Conservation (phyloP, 495 filamentous ascomycete genomes). For the Aspergillus affinis region DNA sequence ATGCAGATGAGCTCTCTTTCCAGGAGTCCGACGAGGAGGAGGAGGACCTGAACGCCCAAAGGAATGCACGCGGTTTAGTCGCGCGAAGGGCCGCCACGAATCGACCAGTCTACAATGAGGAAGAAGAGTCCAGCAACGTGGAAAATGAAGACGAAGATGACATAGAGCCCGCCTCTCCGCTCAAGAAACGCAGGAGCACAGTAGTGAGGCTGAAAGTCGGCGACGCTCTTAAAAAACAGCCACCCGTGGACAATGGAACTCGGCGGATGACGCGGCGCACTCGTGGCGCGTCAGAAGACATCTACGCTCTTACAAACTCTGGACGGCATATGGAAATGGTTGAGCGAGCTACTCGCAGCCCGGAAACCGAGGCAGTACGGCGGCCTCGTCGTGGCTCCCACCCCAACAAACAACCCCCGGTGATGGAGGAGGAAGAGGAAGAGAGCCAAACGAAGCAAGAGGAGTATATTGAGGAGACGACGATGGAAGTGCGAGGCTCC, state of each 20-base stretch:
- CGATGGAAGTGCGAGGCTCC: constrained; percentile 36
- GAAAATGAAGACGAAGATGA: constrained; percentile 46
- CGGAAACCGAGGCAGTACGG: constrained; percentile 55
- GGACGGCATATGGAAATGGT: constrained; percentile 67
- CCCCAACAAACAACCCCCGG: constrained; percentile 51
- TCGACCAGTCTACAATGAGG: constrained; percentile 37
- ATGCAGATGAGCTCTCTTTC: constrained; percentile 59
- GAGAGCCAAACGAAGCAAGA: constrained; percentile 30
- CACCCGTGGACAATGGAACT: constrained; percentile 30
- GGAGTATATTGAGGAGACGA: constrained; percentile 32
- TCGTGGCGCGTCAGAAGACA: constrained; percentile 57
- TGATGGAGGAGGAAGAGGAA: constrained; percentile 56
- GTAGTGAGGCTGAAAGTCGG: constrained; percentile 48
- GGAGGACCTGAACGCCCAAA: constrained; percentile 61
- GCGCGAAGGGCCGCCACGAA: constrained; percentile 62
- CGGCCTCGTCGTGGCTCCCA: constrained; percentile 59
- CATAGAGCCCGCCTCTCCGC: constrained; percentile 23
- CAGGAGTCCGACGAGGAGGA: constrained; percentile 59
- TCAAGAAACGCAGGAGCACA: constrained; percentile 36
- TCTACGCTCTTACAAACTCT: constrained; percentile 70
- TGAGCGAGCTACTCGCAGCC: constrained; percentile 62
- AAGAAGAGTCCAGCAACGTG: constrained; percentile 24
- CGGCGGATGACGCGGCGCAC: constrained; percentile 60
- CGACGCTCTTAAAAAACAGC: constrained; percentile 31
- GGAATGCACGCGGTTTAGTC: constrained; percentile 67